Evolutionary conservation across 805 yeast genomes (phyloP).

Genomic region (Ogataea pini): DNA sequence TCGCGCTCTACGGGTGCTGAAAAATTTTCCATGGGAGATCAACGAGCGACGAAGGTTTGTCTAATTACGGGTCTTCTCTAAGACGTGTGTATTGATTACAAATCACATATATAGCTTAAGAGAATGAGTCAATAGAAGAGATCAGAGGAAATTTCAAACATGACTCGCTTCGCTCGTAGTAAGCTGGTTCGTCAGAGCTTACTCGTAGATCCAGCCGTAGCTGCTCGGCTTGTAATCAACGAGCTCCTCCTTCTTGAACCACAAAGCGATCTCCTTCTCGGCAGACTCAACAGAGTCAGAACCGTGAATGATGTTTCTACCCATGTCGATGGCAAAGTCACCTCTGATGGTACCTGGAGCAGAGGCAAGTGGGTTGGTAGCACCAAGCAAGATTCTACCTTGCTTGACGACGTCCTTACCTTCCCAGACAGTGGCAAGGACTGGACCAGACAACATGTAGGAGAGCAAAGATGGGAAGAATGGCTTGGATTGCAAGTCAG

Average conservation of each 20-base stretch:
- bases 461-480: slow-evolving; percentile 96
- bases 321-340: slow-evolving; percentile 97
- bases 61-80: background rate
- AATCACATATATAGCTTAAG: background rate
- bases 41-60: background rate
- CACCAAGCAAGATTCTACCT: slow-evolving; percentile 97
- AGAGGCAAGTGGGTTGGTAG: slow-evolving; percentile 96
- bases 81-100: background rate
- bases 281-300: slow-evolving; percentile 99
- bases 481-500: slow-evolving; percentile 92
- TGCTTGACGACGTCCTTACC: slow-evolving; percentile 99
- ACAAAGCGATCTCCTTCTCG: slow-evolving; percentile 88
- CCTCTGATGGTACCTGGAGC: slow-evolving; percentile 99
- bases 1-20: background rate
- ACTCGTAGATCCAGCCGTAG: slow-evolving; percentile 93
- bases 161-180: background rate
- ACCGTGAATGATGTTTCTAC: slow-evolving; percentile 99
- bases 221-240: slow-evolving; percentile 86
- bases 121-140: background rate
- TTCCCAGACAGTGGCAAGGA: slow-evolving; percentile 99
- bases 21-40: slow-evolving; percentile 2
- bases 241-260: slow-evolving; percentile 98
- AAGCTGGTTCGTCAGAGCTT: slow-evolving; percentile 30
- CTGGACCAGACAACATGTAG: slow-evolving; percentile 98
- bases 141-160: no score